phyloP scores from a whole-genome alignment of 306 rosid genomes.

The barrel medic (Medicago truncatula) region DNA sequence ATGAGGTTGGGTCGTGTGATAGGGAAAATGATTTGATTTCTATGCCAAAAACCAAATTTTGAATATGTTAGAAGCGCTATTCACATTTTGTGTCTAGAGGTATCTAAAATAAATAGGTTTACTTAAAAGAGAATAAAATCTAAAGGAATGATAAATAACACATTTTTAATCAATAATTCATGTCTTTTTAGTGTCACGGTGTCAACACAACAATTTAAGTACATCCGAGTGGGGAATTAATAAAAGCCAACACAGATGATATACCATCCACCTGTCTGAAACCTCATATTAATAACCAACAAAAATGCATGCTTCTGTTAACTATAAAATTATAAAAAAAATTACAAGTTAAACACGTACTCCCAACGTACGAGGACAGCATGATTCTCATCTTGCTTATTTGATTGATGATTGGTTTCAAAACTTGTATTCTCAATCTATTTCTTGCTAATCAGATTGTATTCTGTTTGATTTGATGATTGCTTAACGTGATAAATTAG shows the following conservation, averaged over 20 bases:
- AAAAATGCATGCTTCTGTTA: not conserved
- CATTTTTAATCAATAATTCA: not conserved
- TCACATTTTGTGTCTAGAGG: too few relatives aligned
- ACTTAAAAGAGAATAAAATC: too few relatives aligned
- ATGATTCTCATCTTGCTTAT: conserved; percentile 36
- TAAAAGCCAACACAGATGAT: conserved; percentile 26
- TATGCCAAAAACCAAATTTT: too few relatives aligned
- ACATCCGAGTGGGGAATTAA: conserved; percentile 29
- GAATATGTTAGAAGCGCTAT: too few relatives aligned
- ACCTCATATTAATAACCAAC: conserved; percentile 19
- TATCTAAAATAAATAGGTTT: too few relatives aligned
- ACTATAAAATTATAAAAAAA: conserved; percentile 22
- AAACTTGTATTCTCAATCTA: conserved; percentile 31
- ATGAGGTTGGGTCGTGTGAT: too few relatives aligned
- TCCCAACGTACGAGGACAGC: conserved; percentile 37
- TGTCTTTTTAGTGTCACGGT: not conserved
- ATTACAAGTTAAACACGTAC: conserved; percentile 42
- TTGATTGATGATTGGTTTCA: conserved; percentile 39
- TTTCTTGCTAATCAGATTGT: conserved; percentile 26
- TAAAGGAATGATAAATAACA: not conserved
- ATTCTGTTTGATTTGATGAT: conserved; percentile 45
- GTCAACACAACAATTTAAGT: not conserved
- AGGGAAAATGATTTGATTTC: too few relatives aligned
- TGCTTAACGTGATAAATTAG: not conserved
- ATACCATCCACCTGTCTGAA: conserved; percentile 44